Evolutionary conservation across 2,329 filamentous ascomycete genomes (phyloP).

Genomic region (Trichoderma sp.): DNA sequence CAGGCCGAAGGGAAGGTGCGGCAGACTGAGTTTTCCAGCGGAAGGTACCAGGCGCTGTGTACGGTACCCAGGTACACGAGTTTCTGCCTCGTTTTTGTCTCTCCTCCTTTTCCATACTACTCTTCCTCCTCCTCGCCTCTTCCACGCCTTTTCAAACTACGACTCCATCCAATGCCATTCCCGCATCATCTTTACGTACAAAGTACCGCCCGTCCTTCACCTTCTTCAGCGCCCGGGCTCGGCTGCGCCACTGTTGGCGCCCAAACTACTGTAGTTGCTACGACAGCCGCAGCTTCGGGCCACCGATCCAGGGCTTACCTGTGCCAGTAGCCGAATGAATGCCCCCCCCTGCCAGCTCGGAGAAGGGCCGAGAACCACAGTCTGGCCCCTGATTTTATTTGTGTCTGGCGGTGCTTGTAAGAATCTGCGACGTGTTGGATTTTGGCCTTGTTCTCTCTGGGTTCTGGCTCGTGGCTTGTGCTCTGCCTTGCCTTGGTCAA

Average conservation of each 20-base stretch:
- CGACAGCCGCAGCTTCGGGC: not conserved
- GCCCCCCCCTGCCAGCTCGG: not conserved
- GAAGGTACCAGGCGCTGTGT: not conserved
- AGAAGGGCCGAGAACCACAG: conserved; percentile 9
- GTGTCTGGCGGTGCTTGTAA: not conserved
- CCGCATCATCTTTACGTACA: not conserved
- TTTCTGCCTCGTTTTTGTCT: not conserved
- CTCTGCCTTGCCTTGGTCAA: not conserved
- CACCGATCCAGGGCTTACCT: not conserved
- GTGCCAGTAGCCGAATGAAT: not conserved
- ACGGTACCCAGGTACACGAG: not conserved
- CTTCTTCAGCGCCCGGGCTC: not conserved
- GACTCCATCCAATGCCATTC: not conserved
- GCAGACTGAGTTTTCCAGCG: not conserved
- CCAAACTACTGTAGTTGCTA: not conserved
- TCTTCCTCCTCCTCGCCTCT: not conserved
- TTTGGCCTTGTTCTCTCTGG: not conserved
- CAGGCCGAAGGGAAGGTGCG: not conserved
- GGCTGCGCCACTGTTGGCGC: conserved; percentile 14
- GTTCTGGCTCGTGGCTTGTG: not conserved
- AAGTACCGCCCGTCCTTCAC: not conserved
- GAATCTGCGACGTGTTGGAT: not conserved
- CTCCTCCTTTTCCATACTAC: not conserved
- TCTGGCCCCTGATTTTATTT: not conserved
- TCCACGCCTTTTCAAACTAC: not conserved